phyloP scores from a whole-genome alignment of 352 stramenopile species.

The Globisporangium cederbergense region DNA sequence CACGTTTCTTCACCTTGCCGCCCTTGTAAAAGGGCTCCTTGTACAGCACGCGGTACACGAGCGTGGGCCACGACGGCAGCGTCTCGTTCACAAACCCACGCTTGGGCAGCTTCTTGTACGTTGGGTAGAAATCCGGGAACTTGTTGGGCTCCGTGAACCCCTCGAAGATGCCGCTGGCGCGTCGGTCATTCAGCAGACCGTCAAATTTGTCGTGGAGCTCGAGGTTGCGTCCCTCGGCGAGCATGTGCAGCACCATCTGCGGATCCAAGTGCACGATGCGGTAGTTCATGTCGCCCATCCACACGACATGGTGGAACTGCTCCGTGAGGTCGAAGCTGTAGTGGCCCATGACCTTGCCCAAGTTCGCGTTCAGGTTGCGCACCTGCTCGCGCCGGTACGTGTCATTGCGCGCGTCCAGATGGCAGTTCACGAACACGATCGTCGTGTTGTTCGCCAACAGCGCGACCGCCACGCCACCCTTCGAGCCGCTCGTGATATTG shows the following conservation, averaged over 20 bases:
- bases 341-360: constrained; percentile 80
- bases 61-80: constrained; percentile 59
- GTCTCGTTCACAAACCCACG: constrained; percentile 61
- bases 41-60: constrained; percentile 79
- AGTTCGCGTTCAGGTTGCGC: constrained; percentile 65
- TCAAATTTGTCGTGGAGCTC: constrained; percentile 87
- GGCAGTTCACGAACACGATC: constrained; percentile 83
- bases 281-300: constrained; percentile 90
- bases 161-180: constrained; percentile 72
- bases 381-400: constrained; percentile 82
- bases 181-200: constrained; percentile 73
- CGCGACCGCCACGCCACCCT: constrained; percentile 74
- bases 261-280: constrained; percentile 73
- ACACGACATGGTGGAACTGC: constrained; percentile 89
- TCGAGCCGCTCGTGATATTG: constrained; percentile 73
- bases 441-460: constrained; percentile 75
- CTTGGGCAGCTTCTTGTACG: constrained; percentile 87
- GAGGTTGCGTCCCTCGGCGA: constrained; percentile 67
- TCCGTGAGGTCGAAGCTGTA: constrained; percentile 79
- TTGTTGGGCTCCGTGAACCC: constrained; percentile 80
- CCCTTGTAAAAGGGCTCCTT: constrained; percentile 90
- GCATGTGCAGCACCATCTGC: constrained; percentile 74
- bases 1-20: constrained; percentile 86
- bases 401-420: constrained; percentile 81
- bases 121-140: constrained; percentile 87